phyloP scores from a whole-genome alignment of 2,329 filamentous ascomycete genomes.

The Aureobasidium sp. region DNA sequence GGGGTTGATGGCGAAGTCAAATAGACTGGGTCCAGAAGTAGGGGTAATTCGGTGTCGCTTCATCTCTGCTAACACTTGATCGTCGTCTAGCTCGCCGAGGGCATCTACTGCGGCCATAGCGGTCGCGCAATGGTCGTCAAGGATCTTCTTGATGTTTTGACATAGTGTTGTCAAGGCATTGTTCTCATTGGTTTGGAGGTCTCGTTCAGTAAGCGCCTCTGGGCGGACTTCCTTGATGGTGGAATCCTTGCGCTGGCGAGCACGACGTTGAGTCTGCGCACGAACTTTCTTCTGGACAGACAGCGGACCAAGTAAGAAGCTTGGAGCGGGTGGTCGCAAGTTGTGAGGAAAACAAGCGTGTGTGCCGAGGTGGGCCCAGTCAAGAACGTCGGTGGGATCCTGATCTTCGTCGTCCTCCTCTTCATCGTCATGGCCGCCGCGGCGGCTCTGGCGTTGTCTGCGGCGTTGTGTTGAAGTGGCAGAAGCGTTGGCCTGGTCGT shows the following conservation, averaged over 20 bases:
- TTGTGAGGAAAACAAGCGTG: conserved; percentile 68
- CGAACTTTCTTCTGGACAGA: conserved; percentile 81
- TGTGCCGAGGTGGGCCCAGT: conserved; percentile 79
- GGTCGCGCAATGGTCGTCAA: conserved; percentile 40
- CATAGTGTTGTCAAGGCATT: conserved; percentile 75
- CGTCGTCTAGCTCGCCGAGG: conserved; percentile 28
- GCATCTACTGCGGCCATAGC: conserved; percentile 25
- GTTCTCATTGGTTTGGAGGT: conserved; percentile 68
- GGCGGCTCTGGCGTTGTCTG: conserved; percentile 10
- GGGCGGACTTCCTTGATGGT: conserved; percentile 64
- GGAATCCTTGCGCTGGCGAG: conserved; percentile 61
- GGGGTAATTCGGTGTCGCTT: conserved; percentile 58
- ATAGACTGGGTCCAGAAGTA: conserved; percentile 67
- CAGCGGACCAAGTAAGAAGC: conserved; percentile 81
- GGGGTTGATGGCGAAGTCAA: conserved; percentile 87
- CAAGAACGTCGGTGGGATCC: conserved; percentile 59
- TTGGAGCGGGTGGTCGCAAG: conserved; percentile 66
- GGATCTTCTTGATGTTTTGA: conserved; percentile 59
- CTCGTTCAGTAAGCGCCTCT: conserved; percentile 66
- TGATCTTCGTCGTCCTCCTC: conserved; percentile 60
- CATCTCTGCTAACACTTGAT: conserved; percentile 48
- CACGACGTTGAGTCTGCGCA: conserved; percentile 62
- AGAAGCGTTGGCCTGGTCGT: conserved; percentile 37
- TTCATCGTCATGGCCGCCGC: conserved; percentile 28
- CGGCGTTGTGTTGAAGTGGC: conserved; percentile 24